Percentiles rank a stretch among this genome's conserved stretches.
Conservation (phyloP, 2,329 filamentous ascomycete genomes). For the Magnaporthiopsis rhizophila region DNA sequence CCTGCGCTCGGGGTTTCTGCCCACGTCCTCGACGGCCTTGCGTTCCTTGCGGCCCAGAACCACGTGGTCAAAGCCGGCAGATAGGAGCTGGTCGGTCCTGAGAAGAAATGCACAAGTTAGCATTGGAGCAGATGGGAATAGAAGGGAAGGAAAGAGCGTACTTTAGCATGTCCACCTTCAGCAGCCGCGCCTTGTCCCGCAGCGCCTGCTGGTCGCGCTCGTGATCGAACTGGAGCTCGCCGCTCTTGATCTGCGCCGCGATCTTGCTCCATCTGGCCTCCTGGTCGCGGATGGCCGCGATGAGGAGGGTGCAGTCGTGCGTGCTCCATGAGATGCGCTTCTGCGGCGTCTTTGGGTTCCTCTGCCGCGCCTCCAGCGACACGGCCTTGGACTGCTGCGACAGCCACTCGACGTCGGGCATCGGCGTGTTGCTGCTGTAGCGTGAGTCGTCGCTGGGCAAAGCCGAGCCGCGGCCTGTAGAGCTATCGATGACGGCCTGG, state of each 20-base stretch:
- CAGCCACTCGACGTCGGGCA: conserved; percentile 18
- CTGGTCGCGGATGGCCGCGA: conserved; percentile 31
- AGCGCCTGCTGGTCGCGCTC: conserved; percentile 46
- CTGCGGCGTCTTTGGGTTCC: conserved; percentile 22
- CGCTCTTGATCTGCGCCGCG: conserved; percentile 20
- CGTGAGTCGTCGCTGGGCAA: background rate
- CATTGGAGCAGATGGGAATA: background rate
- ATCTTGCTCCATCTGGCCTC: conserved; percentile 32
- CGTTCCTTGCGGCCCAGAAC: conserved; percentile 42
- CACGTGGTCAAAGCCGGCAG: conserved; percentile 41
- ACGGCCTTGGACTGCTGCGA: conserved; percentile 17
- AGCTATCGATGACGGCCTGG: background rate
- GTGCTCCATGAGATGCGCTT: conserved; percentile 32
- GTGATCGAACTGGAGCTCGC: conserved; percentile 29
- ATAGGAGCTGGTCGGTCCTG: conserved; percentile 34
- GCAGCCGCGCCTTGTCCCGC: conserved; percentile 49
- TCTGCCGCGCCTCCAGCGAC: conserved; percentile 20
- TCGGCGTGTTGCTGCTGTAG: conserved; percentile 10
- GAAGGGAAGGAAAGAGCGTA: conserved; percentile 15
- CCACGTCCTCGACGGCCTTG: conserved; percentile 27
- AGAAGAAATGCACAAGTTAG: background rate
- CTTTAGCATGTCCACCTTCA: conserved; percentile 45
- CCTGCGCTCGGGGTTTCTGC: conserved; percentile 41
- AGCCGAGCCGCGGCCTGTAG: background rate
- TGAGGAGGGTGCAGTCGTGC: conserved; percentile 31